Evolutionary conservation across 139 green algal genomes (phyloP).

Genomic region (Raphidocelis subcapitata): DNA sequence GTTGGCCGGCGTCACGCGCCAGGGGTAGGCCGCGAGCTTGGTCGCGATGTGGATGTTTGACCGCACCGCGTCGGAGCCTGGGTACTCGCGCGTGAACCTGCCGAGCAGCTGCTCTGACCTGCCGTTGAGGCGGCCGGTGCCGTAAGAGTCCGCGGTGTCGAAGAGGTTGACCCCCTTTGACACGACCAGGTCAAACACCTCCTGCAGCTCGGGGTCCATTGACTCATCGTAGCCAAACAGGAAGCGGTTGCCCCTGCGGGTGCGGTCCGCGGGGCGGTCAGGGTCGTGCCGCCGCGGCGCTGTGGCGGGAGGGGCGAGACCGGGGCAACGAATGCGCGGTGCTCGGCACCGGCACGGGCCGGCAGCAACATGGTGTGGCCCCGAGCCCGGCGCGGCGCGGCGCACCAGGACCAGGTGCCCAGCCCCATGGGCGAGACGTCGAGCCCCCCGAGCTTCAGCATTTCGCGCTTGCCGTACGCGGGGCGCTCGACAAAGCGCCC

Average conservation of each 20-base stretch:
- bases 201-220: conserved; percentile 87
- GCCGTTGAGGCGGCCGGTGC: conserved; percentile 59
- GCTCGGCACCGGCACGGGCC: no score
- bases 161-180: conserved; percentile 79
- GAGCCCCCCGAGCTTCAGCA: conserved; percentile 12
- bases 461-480: conserved; percentile 13
- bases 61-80: conserved; percentile 30
- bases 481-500: not conserved
- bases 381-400: no score
- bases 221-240: conserved; percentile 87
- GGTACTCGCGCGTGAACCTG: conserved; percentile 51
- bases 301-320: no score
- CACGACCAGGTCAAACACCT: conserved; percentile 86
- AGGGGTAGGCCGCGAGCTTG: conserved; percentile 87
- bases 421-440: conserved; percentile 67
- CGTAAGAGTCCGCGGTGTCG: conserved; percentile 86
- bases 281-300: no score
- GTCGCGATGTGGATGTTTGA: conserved; percentile 68
- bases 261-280: not conserved
- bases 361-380: no score
- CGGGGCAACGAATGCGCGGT: no score
- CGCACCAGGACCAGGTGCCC: conserved; percentile 67
- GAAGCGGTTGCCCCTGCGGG: conserved; percentile 34
- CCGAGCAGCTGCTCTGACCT: conserved; percentile 52
- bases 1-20: conserved; percentile 75